phyloP scores from a whole-genome alignment of 441 rosid genomes.

The Raphanus hybrid region DNA sequence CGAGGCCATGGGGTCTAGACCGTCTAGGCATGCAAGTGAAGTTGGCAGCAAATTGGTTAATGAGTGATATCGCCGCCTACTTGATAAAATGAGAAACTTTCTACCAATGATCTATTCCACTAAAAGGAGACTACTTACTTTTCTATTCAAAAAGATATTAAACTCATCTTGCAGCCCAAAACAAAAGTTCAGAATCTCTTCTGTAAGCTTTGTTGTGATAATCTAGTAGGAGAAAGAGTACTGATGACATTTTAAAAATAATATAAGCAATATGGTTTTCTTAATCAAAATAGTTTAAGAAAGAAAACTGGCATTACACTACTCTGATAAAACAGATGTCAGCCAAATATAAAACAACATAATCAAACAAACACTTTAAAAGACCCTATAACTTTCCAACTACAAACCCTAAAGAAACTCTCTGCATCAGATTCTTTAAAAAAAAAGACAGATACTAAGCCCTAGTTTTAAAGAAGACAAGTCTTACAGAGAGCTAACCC shows the following conservation, averaged over 20 bases:
- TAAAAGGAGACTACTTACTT: too few relatives aligned
- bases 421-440: conserved; percentile 27
- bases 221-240: background rate
- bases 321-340: conserved; percentile 34
- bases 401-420: conserved; percentile 32
- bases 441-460: conserved; percentile 29
- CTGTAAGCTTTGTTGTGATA: background rate
- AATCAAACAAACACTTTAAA: conserved; percentile 49
- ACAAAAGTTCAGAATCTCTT: background rate
- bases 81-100: too few relatives aligned
- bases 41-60: too few relatives aligned
- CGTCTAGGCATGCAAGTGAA: too few relatives aligned
- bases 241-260: background rate
- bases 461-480: conserved; percentile 35
- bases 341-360: conserved; percentile 40
- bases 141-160: too few relatives aligned
- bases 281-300: conserved; percentile 19
- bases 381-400: conserved; percentile 39
- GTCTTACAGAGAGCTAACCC: conserved; percentile 41
- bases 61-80: too few relatives aligned
- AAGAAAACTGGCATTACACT: conserved; percentile 29
- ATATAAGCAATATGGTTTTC: conserved; percentile 2
- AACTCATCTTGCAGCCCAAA: too few relatives aligned
- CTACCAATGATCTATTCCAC: too few relatives aligned
- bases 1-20: too few relatives aligned